Base-by-base conservation (phyloP, 345 rosid genomes). In the Mallotus nudiflorus region DNA sequence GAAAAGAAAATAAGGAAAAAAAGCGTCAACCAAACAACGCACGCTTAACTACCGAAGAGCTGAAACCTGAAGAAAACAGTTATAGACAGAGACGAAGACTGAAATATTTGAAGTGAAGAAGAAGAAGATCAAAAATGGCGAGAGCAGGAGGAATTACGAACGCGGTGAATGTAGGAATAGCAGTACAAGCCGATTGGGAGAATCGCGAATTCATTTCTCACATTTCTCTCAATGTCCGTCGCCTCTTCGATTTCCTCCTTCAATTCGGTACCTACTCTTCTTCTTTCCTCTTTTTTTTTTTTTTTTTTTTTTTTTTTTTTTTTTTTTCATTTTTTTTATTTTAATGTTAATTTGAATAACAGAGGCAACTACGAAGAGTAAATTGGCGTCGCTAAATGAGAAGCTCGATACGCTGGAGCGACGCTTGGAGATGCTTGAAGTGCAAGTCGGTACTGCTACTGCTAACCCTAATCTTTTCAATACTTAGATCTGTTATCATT, bases 161-260 rank as follows among this genome's bases (percentile, higher is more conserved):
- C 82, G 98, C 98, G 6, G 98, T 96, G 15, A 96, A 92, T 64
- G 99, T 96, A n/a, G 99, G 99, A 71, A 96, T 96, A 19, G 99
- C 99, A 8, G 99, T 95, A 40, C 99, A 95, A 80, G 96, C 99
- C 4, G 99, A 95, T 78, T 95, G 99, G 99, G 99, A 92, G 77
- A 95, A 92, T 82, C 89, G 99, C 62, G 98, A 96, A 69, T 96
- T 96, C 69, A 92, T 96, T 61, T 96, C 99, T 67, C 92, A 95
- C 67, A 90, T 95, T 71, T 90, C 98, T 75, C 99, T 92, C 80
- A 92, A 92, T 75, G 93, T 96, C 74, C 97, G 98, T 77, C 98
- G 99, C 72, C 97, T 95, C 80, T 92, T 95, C 77, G 98, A 95
- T 31, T 95, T 95, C 85, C 98, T 92, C 70, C 79, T 90, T 79